Evolutionary conservation across 805 yeast genomes (phyloP), one percentile per base, ranked within the genome.

Genomic region (Cyberlindnera euphorbiiphila): DNA sequence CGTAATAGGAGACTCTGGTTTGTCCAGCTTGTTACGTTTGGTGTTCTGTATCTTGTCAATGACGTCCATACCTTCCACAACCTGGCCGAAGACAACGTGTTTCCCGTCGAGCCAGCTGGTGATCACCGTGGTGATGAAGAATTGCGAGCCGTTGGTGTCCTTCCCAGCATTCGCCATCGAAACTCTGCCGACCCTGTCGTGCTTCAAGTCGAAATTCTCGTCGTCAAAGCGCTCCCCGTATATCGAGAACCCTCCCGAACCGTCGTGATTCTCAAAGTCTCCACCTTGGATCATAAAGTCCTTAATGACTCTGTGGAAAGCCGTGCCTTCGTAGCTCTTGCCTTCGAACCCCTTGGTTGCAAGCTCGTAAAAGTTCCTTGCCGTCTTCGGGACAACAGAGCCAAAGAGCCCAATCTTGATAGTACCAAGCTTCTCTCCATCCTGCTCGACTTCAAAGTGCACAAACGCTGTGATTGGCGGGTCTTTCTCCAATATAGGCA

Each of bases 241-340:
- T 51, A 86, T 80, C 19, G 94, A 83, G 50, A 70, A 69, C 11
- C 96, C 95, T 18, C 94, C 95, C 37, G 75, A 69, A 12, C 91
- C 89, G 49, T 71, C 68, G 26, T 61, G 62, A 18, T 70, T 72
- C 47, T 83, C 79, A 57, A 81, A 79, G 61, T 86, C 91, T 45
- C 96, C 96, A 41, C 95, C 95, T 65, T 85, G 95, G 50, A 88
- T 72, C 82, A 85, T 78, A 59, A 84, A 85, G 39, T 72, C 71
- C 29, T 76, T 69, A 45, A 84, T 80, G 34, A 87, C 77, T 43
- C 89, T 72, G 63, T 84, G 93, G 72, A 87, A 83, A 14, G 68
- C 61, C 5, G 86, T 73, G 44, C 71, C 72, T 50, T 69, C 65
- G 66, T 81, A 85, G 4, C 74, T 65, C 13, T 57, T 38, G 6